A percentile compares a stretch with the other conserved stretches of the same genome.
These are phyloP conservation scores for Cyphellophora attinorum DNA, from an alignment of 2,329 filamentous ascomycete genomes.

Conservation along the genomic window DNA sequence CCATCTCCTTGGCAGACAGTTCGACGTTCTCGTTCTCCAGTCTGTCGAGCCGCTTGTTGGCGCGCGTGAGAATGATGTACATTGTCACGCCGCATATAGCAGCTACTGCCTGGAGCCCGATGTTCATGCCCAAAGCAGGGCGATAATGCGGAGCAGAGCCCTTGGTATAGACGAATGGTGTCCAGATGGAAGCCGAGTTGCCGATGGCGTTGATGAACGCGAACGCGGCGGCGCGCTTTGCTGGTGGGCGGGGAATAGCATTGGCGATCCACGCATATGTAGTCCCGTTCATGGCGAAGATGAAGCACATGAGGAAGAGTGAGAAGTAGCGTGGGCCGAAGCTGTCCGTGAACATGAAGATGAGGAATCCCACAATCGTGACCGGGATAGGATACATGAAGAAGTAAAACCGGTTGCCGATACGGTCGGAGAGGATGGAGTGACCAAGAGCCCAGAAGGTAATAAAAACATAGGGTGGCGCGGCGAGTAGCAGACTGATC, in stretches of 20 bases:
- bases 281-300: conserved; percentile 46
- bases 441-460: conserved; percentile 39
- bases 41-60: conserved; percentile 40
- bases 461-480: conserved; percentile 46
- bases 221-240: conserved; percentile 39
- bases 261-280: neutral
- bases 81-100: conserved; percentile 26
- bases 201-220: conserved; percentile 47
- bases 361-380: conserved; percentile 40
- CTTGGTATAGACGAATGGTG: conserved; percentile 36
- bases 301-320: conserved; percentile 47
- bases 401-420: conserved; percentile 42
- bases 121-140: conserved; percentile 31
- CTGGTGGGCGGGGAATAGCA: neutral
- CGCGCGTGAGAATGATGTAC: conserved; percentile 28
- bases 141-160: conserved; percentile 28
- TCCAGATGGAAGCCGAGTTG: conserved; percentile 44
- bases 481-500: conserved; percentile 42
- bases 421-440: conserved; percentile 34
- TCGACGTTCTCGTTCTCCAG: conserved; percentile 39
- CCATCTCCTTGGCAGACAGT: conserved; percentile 38
- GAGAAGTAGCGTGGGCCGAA: conserved; percentile 48
- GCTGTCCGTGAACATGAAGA: conserved; percentile 43
- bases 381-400: conserved; percentile 43
- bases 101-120: conserved; percentile 30